phyloP scores from a whole-genome alignment of 169 alveolate species.

The Cryptosporidium bovis region DNA sequence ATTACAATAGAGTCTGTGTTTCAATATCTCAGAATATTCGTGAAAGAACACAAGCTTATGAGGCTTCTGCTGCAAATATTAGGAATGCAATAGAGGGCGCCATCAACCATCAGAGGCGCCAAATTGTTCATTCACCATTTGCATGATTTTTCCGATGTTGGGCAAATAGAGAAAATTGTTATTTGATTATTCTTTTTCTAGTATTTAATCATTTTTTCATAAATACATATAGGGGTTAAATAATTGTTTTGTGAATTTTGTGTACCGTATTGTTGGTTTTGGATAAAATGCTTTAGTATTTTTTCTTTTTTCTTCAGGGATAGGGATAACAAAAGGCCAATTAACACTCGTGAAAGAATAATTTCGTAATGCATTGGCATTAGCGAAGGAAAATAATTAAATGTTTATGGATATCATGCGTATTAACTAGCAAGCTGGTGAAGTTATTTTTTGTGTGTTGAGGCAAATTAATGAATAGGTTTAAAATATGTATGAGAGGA shows the following conservation, averaged over 20 bases:
- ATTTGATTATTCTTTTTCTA: neutral
- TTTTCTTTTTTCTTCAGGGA: neutral
- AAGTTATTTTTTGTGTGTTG: too few species aligned
- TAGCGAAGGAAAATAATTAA: too few species aligned
- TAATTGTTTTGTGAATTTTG: neutral
- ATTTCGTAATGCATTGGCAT: too few species aligned
- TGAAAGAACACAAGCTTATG: conserved; percentile 53
- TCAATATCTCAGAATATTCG: conserved; percentile 63
- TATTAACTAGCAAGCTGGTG: too few species aligned
- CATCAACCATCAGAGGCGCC: conserved; percentile 57
- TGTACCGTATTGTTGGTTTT: neutral
- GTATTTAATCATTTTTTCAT: neutral
- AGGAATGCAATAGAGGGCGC: conserved; percentile 73
- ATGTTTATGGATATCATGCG: too few species aligned
- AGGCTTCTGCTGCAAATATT: conserved; percentile 52
- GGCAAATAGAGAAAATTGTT: too few species aligned
- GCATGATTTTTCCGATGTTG: conserved; percentile 18
- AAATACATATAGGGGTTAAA: neutral
- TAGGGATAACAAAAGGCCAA: too few species aligned
- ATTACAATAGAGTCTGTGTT: conserved; percentile 45
- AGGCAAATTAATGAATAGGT: too few species aligned
- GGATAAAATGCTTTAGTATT: neutral
- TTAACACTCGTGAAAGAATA: too few species aligned
- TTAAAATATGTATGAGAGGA: too few species aligned
- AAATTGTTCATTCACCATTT: conserved; percentile 70